Evolutionary conservation across 805 yeast genomes (phyloP).

Genomic region (Candida nemodendra): DNA sequence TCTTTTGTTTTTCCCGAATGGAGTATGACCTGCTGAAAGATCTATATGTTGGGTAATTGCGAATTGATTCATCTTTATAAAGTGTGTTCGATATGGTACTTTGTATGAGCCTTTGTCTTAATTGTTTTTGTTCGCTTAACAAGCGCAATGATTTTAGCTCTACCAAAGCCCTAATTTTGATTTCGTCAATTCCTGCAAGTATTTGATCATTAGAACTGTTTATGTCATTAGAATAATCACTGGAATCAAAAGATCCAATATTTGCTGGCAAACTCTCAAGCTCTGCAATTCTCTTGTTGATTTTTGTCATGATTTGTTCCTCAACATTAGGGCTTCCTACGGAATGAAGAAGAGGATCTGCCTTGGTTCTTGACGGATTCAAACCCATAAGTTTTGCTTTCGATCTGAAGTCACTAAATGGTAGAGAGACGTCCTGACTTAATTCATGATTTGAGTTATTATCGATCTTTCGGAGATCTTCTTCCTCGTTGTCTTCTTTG

Average conservation of each 20-base stretch:
- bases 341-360: constrained; percentile 38
- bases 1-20: constrained; percentile 65
- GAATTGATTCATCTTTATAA: constrained; percentile 49
- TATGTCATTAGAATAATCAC: constrained; percentile 31
- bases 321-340: constrained; percentile 55
- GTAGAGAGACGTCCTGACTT: constrained; percentile 10
- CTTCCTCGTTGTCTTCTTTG: constrained; percentile 12
- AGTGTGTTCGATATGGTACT: constrained; percentile 42
- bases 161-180: constrained; percentile 64
- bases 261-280: constrained; percentile 69
- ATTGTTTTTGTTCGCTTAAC: constrained; percentile 65
- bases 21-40: constrained; percentile 70
- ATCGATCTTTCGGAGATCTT: constrained; percentile 1
- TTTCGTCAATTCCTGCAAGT: constrained; percentile 47
- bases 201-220: constrained; percentile 42
- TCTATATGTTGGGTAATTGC: constrained; percentile 52
- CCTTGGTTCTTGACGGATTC: constrained; percentile 24
- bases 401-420: constrained; percentile 31
- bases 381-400: constrained; percentile 45
- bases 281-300: constrained; percentile 56
- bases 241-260: constrained; percentile 56
- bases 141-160: constrained; percentile 69
- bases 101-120: constrained; percentile 59
- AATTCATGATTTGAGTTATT: constrained; percentile 2
- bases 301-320: constrained; percentile 49